Conservation (phyloP, 2,329 filamentous ascomycete species). For the Cucurbitaria berberidis region DNA sequence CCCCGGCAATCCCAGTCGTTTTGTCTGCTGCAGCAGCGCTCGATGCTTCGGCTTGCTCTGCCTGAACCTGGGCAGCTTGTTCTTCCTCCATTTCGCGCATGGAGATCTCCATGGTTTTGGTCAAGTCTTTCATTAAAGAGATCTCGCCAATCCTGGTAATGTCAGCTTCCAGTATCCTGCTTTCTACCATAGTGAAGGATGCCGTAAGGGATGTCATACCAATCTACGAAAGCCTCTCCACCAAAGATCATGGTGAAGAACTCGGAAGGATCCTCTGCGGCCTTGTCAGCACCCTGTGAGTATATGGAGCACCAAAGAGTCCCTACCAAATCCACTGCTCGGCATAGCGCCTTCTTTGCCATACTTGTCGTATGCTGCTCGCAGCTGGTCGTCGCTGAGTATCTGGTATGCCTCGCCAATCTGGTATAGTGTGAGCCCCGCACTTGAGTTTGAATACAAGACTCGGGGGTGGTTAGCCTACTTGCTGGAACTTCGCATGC, state of each 20-base stretch:
- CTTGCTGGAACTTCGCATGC: conserved; percentile 91
- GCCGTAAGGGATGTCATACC: conserved; percentile 50
- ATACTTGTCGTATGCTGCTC: conserved; percentile 93
- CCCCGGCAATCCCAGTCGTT: conserved; percentile 18
- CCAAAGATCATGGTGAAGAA: conserved; percentile 99
- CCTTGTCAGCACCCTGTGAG: conserved; percentile 28
- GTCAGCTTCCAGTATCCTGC: conserved; percentile 9
- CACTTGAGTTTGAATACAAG: conserved; percentile 13
- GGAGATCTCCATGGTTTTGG: conserved; percentile 97
- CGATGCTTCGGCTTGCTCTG: conserved; percentile 28
- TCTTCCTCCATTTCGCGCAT: conserved; percentile 80
- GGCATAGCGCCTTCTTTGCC: conserved; percentile 95
- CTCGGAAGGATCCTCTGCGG: conserved; percentile 83
- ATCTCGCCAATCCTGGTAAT: conserved; percentile 83
- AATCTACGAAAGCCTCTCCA: conserved; percentile 92
- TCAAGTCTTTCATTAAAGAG: conserved; percentile 97
- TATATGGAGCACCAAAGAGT: background rate
- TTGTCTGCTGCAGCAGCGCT: conserved; percentile 27
- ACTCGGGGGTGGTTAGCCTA: conserved; percentile 49
- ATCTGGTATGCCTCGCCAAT: conserved; percentile 79
- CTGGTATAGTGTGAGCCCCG: conserved; percentile 47
- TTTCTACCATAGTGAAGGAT: background rate
- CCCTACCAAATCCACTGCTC: conserved; percentile 80
- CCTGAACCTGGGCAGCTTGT: conserved; percentile 60
- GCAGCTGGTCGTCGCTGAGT: conserved; percentile 83